Conservation (phyloP, 2,329 filamentous ascomycete species). For the Corynespora cassiicola region DNA sequence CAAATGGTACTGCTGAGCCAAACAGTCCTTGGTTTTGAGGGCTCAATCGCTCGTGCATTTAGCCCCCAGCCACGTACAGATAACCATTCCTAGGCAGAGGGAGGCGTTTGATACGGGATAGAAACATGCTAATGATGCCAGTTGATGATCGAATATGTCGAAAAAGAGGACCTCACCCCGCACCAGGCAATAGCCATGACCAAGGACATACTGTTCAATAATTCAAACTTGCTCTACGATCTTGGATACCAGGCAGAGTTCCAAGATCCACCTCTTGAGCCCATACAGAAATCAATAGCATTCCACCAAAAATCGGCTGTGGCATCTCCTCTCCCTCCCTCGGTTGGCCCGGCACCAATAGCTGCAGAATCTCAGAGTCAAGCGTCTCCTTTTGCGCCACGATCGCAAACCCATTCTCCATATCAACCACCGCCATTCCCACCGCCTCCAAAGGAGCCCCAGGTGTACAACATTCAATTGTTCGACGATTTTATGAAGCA, state of each 20-base stretch:
- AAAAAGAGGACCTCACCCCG: conserved; percentile 66
- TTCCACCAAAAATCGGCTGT: conserved; percentile 29
- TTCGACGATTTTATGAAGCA: conserved; percentile 57
- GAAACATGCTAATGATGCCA: conserved; percentile 43
- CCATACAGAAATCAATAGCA: conserved; percentile 27
- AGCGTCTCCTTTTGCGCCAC: not conserved
- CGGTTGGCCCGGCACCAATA: not conserved
- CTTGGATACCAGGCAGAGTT: conserved; percentile 57
- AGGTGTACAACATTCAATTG: conserved; percentile 45
- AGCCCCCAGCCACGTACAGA: too few relatives aligned
- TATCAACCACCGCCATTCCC: conserved; percentile 29
- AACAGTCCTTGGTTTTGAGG: too few relatives aligned
- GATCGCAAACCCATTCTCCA: conserved; percentile 15
- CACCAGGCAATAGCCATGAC: conserved; percentile 69
- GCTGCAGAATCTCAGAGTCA: not conserved
- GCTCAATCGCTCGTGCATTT: too few relatives aligned
- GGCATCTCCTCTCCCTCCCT: conserved; percentile 14
- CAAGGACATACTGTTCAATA: conserved; percentile 75
- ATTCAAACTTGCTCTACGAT: conserved; percentile 76
- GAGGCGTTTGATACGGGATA: too few relatives aligned
- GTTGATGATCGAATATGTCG: conserved; percentile 72
- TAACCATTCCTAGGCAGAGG: not conserved
- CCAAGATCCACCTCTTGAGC: conserved; percentile 27
- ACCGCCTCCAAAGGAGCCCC: conserved; percentile 33
- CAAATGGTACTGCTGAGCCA: too few relatives aligned